Conservation (phyloP, 1,284 basidiomycete genomes). For the Ceratobasidium sp. region DNA sequence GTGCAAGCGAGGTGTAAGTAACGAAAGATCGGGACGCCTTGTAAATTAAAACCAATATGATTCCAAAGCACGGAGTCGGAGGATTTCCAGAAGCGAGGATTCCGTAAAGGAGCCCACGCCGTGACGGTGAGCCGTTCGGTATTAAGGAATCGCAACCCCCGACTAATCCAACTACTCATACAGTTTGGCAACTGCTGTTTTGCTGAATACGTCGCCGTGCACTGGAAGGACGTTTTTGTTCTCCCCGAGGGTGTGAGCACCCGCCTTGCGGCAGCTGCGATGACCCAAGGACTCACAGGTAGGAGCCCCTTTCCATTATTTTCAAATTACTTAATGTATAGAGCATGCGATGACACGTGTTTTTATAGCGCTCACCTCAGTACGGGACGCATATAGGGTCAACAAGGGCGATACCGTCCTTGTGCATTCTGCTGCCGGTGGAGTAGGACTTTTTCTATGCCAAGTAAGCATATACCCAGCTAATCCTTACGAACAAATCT, state of each 20-base stretch:
- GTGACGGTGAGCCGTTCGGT: constrained; percentile 65
- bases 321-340: no score
- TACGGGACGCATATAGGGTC: constrained; percentile 86
- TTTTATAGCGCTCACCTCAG: constrained; percentile 71
- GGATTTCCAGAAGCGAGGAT: constrained; percentile 43
- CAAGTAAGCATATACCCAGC: constrained; percentile 57
- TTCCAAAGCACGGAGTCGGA: constrained; percentile 33
- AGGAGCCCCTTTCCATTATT: background rate
- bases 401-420: constrained; percentile 80
- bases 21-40: background rate
- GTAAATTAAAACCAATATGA: background rate
- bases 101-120: constrained; percentile 57
- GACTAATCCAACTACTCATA: background rate
- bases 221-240: constrained; percentile 70
- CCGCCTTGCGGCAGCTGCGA: constrained; percentile 73
- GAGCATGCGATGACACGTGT: background rate
- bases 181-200: constrained; percentile 72
- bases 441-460: constrained; percentile 65
- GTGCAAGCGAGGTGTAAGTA: constrained; percentile 50
- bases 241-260: constrained; percentile 72
- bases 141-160: background rate
- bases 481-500: constrained; percentile 24
- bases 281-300: constrained; percentile 82
- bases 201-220: constrained; percentile 37
- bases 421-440: constrained; percentile 93